These are phyloP conservation scores for Angophora floribunda DNA, from an alignment of 345 rosid species.

Conservation along the genomic window DNA sequence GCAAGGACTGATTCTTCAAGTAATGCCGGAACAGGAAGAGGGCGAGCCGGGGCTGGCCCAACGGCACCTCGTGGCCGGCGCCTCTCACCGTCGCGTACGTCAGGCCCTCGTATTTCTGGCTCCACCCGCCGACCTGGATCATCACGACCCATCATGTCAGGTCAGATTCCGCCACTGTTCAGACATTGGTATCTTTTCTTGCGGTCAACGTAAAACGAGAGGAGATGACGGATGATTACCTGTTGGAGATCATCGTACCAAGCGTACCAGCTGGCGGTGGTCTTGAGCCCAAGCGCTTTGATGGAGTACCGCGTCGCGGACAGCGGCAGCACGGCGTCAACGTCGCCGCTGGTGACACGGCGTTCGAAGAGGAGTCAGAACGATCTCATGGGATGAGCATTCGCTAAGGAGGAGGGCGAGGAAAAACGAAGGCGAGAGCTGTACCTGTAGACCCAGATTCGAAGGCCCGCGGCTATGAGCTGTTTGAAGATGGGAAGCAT, in stretches of 20 bases:
- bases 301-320: constrained; percentile 53
- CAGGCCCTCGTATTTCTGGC: constrained; percentile 39
- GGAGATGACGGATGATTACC: constrained; percentile 3
- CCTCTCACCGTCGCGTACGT: constrained; percentile 48
- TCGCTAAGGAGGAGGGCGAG: neutral
- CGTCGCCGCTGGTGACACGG: constrained; percentile 33
- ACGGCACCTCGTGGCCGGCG: constrained; percentile 65
- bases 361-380: neutral
- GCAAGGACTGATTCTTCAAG: constrained; percentile 25
- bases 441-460: constrained; percentile 85
- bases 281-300: constrained; percentile 23
- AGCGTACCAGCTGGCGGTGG: constrained; percentile 35
- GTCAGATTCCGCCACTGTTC: neutral
- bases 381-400: neutral
- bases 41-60: constrained; percentile 38
- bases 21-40: constrained; percentile 27
- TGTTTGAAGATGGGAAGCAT: constrained; percentile 62
- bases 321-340: constrained; percentile 54
- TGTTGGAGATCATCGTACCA: constrained; percentile 29
- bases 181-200: neutral
- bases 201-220: neutral
- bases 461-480: constrained; percentile 54
- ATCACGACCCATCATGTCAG: neutral
- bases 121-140: constrained; percentile 58
- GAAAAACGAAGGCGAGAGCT: no score